A percentile compares a stretch with the other conserved stretches of the same genome.
These are phyloP conservation scores for Solanum pennellii DNA, from an alignment of 257 asterid genomes.

Conservation along the genomic window DNA sequence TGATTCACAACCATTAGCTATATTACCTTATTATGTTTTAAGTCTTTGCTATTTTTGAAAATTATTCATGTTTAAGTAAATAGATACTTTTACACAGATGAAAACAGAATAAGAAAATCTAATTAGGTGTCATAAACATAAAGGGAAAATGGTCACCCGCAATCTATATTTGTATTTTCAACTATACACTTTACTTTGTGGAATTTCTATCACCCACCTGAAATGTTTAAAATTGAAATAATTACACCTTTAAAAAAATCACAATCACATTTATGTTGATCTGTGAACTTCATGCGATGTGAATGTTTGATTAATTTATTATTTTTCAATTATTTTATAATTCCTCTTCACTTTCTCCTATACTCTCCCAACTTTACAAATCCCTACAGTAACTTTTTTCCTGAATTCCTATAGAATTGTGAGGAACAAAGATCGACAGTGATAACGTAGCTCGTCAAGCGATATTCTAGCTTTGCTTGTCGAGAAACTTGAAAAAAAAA, in stretches of 20 bases:
- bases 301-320: too few species aligned
- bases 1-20: background rate
- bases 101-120: background rate
- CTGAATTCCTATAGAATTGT: background rate
- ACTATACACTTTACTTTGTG: too few species aligned
- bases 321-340: too few species aligned
- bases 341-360: too few species aligned
- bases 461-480: background rate
- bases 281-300: too few species aligned
- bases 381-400: background rate
- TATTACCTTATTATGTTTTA: background rate
- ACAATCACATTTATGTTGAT: background rate
- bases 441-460: background rate
- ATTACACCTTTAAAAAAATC: background rate
- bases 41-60: background rate
- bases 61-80: background rate
- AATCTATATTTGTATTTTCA: too few species aligned
- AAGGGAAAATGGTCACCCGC: background rate
- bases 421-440: background rate
- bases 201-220: background rate
- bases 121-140: background rate
- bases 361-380: too few species aligned
- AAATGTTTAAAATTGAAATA: too few species aligned
- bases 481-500: background rate
- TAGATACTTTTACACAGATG: background rate